Evolutionary conservation across 805 yeast genomes (phyloP), one percentile per base, ranked within the genome.

Genomic region (Kodamaea neixiangensis): DNA sequence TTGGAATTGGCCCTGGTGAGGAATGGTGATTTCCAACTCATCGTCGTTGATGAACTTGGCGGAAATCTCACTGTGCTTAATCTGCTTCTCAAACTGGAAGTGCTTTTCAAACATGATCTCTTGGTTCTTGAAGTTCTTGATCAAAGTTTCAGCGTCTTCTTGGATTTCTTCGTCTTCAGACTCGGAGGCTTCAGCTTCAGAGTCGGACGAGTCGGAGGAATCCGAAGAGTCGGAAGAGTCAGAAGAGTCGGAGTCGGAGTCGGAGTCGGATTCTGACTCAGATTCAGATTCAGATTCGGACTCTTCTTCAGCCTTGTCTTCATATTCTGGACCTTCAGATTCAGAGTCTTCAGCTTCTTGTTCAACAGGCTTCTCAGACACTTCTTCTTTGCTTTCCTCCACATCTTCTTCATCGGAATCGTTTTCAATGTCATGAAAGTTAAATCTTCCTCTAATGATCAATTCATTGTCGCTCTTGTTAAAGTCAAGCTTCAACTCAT

Each of bases 91-190:
- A 54, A 74, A 74, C 49, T 68, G 68, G 58, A 72, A 73, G 55
- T 69, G 72, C 61, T 74, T 74, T 58, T 73, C 77, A 54, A 74
- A 74, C 48, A 61, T 63, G 46, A 74, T 67, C 60, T 72, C 77
- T 46, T 71, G 71, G 50, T 73, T 69, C 46, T 61, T 56, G 60
- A 63, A 73, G 33, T 73, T 76, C 54, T 64, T 60, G 48, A 73
- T 74, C 45, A 74, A 64, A 22, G 61, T 53, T 54, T 65, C 58
- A 11, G 75, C 71, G 44, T 74, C 79, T 56, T 74, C 78, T 55
- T 59, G 55, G 18, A 74, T 57, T 58, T 73, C 78, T 58, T 71
- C 75, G 20, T 72, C 77, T 22, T 50, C 56, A 14, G 47, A 40
- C 47, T 38, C 46, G 19, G 47, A 51, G n/a, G 55, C 56, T 4